phyloP scores from a whole-genome alignment of 2,329 filamentous ascomycete species.

The Arthrobotrys conoides region DNA sequence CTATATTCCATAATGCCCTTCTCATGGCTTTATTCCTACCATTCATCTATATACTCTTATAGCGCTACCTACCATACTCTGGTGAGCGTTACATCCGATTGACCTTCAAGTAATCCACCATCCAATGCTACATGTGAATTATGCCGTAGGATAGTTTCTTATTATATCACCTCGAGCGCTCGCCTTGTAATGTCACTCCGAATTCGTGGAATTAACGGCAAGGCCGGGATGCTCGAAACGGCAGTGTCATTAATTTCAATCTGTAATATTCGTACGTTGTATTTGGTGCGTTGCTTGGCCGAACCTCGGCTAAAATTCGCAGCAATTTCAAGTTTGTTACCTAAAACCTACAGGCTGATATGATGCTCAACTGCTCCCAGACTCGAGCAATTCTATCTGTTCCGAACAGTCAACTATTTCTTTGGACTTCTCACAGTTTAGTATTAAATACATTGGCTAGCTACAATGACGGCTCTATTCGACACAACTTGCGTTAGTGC shows the following conservation, averaged over 20 bases:
- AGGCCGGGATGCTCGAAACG: neutral
- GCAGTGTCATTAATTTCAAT: too few relatives aligned
- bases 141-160: neutral
- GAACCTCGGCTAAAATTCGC: constrained; percentile 36
- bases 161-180: neutral
- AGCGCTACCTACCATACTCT: neutral
- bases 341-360: neutral
- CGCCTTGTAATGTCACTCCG: too few relatives aligned
- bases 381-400: neutral
- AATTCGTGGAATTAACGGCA: neutral
- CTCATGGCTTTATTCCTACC: constrained; percentile 42
- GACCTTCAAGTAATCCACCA: neutral
- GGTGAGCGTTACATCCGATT: constrained; percentile 20
- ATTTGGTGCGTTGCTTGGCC: constrained; percentile 18
- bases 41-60: constrained; percentile 49
- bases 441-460: neutral
- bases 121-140: neutral
- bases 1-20: constrained; percentile 38
- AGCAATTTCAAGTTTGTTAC: neutral
- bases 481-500: constrained; percentile 34
- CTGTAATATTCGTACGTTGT: neutral
- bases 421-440: neutral
- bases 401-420: neutral
- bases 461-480: constrained; percentile 39
- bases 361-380: neutral